Evolutionary conservation across 495 filamentous ascomycete genomes (phyloP), one percentile per base, ranked within the genome.

Genomic region (Aspergillus heteromorphus): DNA sequence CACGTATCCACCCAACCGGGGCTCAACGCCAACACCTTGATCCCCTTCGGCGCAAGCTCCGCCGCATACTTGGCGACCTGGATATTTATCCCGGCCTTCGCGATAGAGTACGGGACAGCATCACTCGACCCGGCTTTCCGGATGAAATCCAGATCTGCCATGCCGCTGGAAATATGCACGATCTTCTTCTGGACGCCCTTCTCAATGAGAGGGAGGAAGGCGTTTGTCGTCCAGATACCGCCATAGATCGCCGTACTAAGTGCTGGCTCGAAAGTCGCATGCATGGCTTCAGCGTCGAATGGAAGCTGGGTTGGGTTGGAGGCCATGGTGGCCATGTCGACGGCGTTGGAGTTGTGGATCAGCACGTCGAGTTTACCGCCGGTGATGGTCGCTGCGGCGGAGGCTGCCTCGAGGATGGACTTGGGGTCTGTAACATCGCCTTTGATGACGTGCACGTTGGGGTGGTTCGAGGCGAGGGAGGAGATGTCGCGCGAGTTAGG

Each of bases 111-210:
- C 30, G 62, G 42, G 10, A 67, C 58, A 29, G 47, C 49, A 42
- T 51, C 42, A 18, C 59, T 58, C 20, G 72, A 34, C 0, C 57
- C 62, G 40, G 38, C 69, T 21, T 65, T 66, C 3, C 66, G 61
- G 41, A 69, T 66, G 1, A 76, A 53, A 49, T 76, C 70, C 34
- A 78, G 8, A 51, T 80, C 77, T 3, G 62, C 76, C 38, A 71
- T 55, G 29, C 67, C 79, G 9, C 59, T 70, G 11, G 76, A 74
- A 25, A 79, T 73, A 52, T 75, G 73, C 42, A 66, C 63, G 25
- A 78, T 66, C 57, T 77, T 77, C 65, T 79, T 80, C 54, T 65
- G 51, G n/a, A n/a, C 62, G 17, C 73, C 73, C 45, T 73, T 72
- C 29, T 69, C 29, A 27, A 79, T 59, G 30, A 79, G 64, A 8